These are phyloP conservation scores for Dendrocalamus latiflorus DNA, from an alignment of 202 grass and related monocot species.

Conservation along the genomic window DNA sequence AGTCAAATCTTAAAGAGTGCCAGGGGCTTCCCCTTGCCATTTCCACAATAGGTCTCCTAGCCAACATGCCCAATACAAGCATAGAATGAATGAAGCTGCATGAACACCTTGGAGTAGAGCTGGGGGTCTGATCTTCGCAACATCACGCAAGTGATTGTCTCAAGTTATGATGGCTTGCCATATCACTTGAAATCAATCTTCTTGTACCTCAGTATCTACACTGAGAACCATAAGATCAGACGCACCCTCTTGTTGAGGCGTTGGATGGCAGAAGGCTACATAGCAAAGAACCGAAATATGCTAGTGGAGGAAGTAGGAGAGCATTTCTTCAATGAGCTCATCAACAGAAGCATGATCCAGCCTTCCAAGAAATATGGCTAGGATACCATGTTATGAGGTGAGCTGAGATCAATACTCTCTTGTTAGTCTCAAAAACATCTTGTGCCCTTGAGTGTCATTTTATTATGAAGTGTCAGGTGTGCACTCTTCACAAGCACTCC, in stretches of 20 bases:
- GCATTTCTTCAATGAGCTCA: slow-evolving; percentile 24
- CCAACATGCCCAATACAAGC: slow-evolving; percentile 27
- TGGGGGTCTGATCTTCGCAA: background rate
- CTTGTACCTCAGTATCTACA: slow-evolving; percentile 38
- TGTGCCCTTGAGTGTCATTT: background rate
- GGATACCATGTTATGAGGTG: too few species aligned
- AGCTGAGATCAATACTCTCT: background rate
- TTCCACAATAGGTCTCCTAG: background rate
- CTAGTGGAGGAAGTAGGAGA: slow-evolving; percentile 9
- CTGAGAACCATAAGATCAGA: slow-evolving; percentile 38
- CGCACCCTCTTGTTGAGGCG: slow-evolving; percentile 22
- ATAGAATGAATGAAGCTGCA: slow-evolving; percentile 25
- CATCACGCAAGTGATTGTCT: slow-evolving; percentile 6
- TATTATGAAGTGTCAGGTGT: background rate
- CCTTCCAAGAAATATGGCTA: slow-evolving; percentile 24
- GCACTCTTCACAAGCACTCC: background rate
- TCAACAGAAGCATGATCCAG: slow-evolving; percentile 44
- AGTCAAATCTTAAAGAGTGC: too few species aligned
- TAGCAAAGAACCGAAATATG: slow-evolving; percentile 4
- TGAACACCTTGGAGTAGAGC: slow-evolving; percentile 24
- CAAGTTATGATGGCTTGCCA: slow-evolving; percentile 39
- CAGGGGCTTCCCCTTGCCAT: too few species aligned
- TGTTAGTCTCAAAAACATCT: background rate
- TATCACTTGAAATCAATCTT: slow-evolving; percentile 44
- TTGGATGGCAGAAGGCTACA: slow-evolving; percentile 48